These are phyloP conservation scores for Cladosporium sp. DNA, from an alignment of 2,329 filamentous ascomycete species.

Conservation along the genomic window DNA sequence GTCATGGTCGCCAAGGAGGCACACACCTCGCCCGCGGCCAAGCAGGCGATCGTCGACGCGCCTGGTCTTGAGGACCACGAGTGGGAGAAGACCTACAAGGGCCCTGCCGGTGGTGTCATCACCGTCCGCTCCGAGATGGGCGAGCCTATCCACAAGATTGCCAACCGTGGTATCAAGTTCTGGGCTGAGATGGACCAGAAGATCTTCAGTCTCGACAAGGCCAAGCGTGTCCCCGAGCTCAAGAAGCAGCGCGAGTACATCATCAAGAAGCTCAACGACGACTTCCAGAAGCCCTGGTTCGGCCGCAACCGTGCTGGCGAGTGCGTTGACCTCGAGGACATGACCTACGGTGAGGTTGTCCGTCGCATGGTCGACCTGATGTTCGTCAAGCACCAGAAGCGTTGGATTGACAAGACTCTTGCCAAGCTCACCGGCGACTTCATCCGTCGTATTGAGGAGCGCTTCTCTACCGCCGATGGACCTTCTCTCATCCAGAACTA, in stretches of 20 bases:
- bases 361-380: slow-evolving; percentile 84
- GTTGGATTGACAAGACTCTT: slow-evolving; percentile 88
- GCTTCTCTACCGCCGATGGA: slow-evolving; percentile 71
- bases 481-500: slow-evolving; percentile 86
- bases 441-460: slow-evolving; percentile 93
- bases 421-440: slow-evolving; percentile 85
- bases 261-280: slow-evolving; percentile 91
- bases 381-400: slow-evolving; percentile 83
- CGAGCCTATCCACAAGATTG: slow-evolving; percentile 97
- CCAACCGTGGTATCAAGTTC: slow-evolving; percentile 90
- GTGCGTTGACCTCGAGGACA: slow-evolving; percentile 85
- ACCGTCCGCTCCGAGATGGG: slow-evolving; percentile 99
- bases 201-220: slow-evolving; percentile 94
- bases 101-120: slow-evolving; percentile 85
- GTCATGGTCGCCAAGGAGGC: slow-evolving; percentile 95
- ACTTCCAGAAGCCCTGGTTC: slow-evolving; percentile 98
- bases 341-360: slow-evolving; percentile 89
- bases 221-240: slow-evolving; percentile 81
- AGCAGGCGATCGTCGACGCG: slow-evolving; percentile 85
- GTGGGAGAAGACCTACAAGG: slow-evolving; percentile 94
- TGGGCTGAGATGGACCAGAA: slow-evolving; percentile 99
- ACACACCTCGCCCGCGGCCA: slow-evolving; percentile 79
- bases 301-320: slow-evolving; percentile 76
- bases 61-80: slow-evolving; percentile 74
- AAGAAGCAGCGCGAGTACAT: slow-evolving; percentile 87